Conservation (phyloP, 2,329 filamentous ascomycete species). For the Xylariomycetidae sp. region DNA sequence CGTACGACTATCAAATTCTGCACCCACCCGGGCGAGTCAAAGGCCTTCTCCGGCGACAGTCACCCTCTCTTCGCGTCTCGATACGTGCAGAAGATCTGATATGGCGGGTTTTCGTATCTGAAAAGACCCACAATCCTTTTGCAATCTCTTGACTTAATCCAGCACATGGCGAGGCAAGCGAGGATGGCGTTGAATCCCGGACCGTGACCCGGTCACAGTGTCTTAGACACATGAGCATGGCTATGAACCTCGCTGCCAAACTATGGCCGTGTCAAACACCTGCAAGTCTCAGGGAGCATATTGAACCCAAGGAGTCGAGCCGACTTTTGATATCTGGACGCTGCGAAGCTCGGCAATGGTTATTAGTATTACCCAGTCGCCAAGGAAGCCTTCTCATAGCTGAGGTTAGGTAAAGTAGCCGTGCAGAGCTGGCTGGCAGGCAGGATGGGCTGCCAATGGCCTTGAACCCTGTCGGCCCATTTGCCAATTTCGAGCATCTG, state of each 20-base stretch:
- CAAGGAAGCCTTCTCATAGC: no score
- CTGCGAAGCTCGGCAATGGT: no score
- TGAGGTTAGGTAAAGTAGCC: no score
- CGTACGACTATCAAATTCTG: neutral
- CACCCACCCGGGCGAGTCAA: neutral
- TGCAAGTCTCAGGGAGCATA: neutral
- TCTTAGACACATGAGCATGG: no score
- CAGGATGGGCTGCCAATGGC: no score
- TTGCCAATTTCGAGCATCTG: neutral
- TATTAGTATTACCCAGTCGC: no score
- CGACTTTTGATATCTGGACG: no score
- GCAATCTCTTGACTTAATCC: neutral
- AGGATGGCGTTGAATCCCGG: no score
- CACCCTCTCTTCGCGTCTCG: neutral
- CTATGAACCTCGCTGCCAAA: no score
- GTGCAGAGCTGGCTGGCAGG: no score
- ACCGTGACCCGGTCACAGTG: no score
- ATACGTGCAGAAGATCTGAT: neutral
- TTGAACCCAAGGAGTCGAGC: no score
- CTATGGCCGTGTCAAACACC: neutral
- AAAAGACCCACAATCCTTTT: neutral
- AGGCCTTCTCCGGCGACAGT: neutral
- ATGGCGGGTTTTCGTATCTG: neutral
- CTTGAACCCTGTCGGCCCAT: slow-evolving; percentile 1
- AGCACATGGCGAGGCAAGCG: neutral